Base-by-base conservation (phyloP, 2,329 filamentous ascomycete genomes). In the Colletotrichum sp. region DNA sequence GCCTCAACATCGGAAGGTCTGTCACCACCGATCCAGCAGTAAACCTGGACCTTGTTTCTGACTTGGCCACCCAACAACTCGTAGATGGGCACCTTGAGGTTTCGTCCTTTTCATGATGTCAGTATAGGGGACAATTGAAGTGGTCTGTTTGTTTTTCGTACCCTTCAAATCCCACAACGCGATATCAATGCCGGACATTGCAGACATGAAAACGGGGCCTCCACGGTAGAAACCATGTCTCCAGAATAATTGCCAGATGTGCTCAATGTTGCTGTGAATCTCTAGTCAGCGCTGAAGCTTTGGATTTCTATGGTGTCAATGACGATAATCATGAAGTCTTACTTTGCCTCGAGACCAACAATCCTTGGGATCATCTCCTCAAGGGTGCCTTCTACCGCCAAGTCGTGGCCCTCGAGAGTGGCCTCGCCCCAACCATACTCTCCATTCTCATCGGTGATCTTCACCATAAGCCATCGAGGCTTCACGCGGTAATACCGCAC, bases 171-270 rank as follows among this genome's bases (percentile, higher is more conserved):
- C 92, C 92, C 92, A 94, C 12, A 94, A 85, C 0, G 92, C 92
- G 81, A 94, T 94, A 81, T 94, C 93, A 76, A 95, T 90, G 15
- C 93, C 93, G 5, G 92, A 89, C n/a, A 95, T 85, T 5, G 93
- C 93, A 78, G 90, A 93, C 92, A 94, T 94, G 82, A 95, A 91
- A 52, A 94, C 92, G 0, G 93, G 91, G 0, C 93, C 93, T 18
- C 93, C 93, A 55, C 93, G 89, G 84, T 95, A 95, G 85, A 94
- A 95, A 24, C 91, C 91, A 21, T 89, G 83, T 66, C 93, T 88
- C 89, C 91, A 94, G 65, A 89, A 88, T 79, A 88, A 88, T 82
- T 94, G 92, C 93, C 93, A 94, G 73, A 94, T 91, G 81, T 94
- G 91, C 81, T 94, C 93, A 77, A 94, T 94, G 75, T 93, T 90